A percentile compares a stretch with the other conserved stretches of the same genome.
Conservation (phyloP, 257 asterid species). For the Solanum rostratum region DNA sequence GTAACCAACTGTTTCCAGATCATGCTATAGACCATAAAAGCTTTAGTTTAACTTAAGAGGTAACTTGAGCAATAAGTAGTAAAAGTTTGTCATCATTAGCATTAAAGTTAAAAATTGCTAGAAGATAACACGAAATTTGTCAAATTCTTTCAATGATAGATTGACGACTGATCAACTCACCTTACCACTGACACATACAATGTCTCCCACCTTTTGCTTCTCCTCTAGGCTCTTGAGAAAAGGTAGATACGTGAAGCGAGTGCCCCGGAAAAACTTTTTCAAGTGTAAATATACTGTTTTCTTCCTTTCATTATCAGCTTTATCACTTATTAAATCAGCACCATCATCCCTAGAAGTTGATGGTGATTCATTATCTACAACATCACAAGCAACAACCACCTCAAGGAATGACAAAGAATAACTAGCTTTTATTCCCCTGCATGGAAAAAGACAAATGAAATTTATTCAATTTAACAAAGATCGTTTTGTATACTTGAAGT, state of each 20-base stretch:
- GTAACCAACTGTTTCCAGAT: neutral
- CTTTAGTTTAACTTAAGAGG: neutral
- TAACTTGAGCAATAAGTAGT: neutral
- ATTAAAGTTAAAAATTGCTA: neutral
- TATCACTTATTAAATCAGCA: conserved; percentile 30
- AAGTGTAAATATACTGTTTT: conserved; percentile 64
- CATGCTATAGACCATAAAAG: neutral
- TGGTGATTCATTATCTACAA: conserved; percentile 30
- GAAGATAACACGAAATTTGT: neutral
- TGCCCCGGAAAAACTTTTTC: conserved; percentile 88
- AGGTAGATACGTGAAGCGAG: conserved; percentile 71
- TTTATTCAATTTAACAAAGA: neutral
- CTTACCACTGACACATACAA: conserved; percentile 95
- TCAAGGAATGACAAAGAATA: conserved; percentile 72
- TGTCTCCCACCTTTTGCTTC: conserved; percentile 75
- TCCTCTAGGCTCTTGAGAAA: conserved; percentile 76
- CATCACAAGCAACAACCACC: conserved; percentile 80
- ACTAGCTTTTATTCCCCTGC: conserved; percentile 84
- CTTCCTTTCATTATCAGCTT: conserved; percentile 22
- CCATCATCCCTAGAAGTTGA: neutral
- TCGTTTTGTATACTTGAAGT: neutral
- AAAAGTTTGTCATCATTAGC: neutral
- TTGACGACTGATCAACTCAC: conserved; percentile 23
- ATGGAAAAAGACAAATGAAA: neutral
- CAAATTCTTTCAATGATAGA: neutral